Base-by-base conservation (phyloP, 2,329 filamentous ascomycete genomes). In the Blumeria hordei region DNA sequence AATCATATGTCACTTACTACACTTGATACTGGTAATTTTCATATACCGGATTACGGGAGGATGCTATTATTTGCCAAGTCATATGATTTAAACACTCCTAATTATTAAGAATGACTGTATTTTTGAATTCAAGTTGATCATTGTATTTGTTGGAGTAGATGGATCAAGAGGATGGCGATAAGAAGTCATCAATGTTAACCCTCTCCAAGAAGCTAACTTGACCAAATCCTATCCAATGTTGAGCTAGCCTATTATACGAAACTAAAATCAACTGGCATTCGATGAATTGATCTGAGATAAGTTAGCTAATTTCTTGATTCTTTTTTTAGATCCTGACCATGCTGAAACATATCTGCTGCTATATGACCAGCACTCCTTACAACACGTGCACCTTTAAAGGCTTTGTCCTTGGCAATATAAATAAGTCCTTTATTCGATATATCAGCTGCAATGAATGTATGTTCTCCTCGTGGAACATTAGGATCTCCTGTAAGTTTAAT, bases 401-500 rank as follows among this genome's bases (percentile, higher is more conserved):
- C 76, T 0, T 75, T 69, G 57, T 88, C 82, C 1, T 76, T 70
- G 0, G 81, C 78, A 0, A 78, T 69, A 0, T 80, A 71, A 0
- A 90, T 67, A 21, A 82, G 72, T 0, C 85, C 86, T 0, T 64
- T 68, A 0, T 74, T 71, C 0, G 84, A 81, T 37, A 96, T 77
- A 61, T 95, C 87, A 5, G 86, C 77, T 0, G 80, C 83, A 3
- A 85, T 74, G 65, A 94, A 95, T 0, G 84, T 86, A 60, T 81
- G 78, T 66, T 95, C 83, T 8, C 88, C 90, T 8, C 88, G 75
- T 0, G 90, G 90, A 12, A 96, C 80, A 60, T 95, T 93, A 0
- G 83, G 79, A 63, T 98, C 90, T 0, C 90, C 90, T 0, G 90
- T 96, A 36, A 98, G 70, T 66, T 96, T 96, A 63, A 95, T 80